Evolutionary conservation across 176 grass and related monocot species (phyloP), one percentile per base, ranked within the genome.

Genomic region (Triticum turgidum): DNA sequence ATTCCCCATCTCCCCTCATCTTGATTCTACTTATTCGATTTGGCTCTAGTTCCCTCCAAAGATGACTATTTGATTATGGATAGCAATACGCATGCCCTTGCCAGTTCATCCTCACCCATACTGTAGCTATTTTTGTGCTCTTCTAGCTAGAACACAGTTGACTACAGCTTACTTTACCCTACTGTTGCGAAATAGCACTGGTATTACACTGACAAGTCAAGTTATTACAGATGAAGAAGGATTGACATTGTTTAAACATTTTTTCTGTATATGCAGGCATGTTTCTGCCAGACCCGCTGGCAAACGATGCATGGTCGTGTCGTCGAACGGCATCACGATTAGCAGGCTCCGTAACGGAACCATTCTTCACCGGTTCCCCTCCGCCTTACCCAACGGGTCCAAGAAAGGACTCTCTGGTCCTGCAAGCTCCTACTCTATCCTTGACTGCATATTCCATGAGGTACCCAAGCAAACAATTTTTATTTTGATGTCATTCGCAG

Each of bases 381-480:
- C 95, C 59, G 91, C 78, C 10, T 81, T 98, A n/a, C 96, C 96
- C 24, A 98, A 90, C 39, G 96, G 96, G 56, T 87, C 96, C 13
- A 96, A 88, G 87, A 92, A 79, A 84, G 92, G 92, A 45, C 87
- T 84, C 44, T 98, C 93, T 24, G 93, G 96, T 3, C 85, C 93
- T 49, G 89, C 96, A 68, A 92, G 86, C 69, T 98, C 93, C 24
- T 98, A 98, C 73, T 94, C 90, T 54, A 94, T 98, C 61, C 88
- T 98, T 0, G 96, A 98, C 74, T 98, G 96, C 89, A 96, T 98
- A 87, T 98, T 96, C 89, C 93, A 96, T 9, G 96, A 98, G 91
- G 96, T 98, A 32, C 54, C 49, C 11, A 20, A 66, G 29, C 61
- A 61, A 72, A 69, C 4, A 20, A 7, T 49, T 82, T 69, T 37